Conservation (phyloP, 257 asterid genomes). For the Lantana camara region DNA sequence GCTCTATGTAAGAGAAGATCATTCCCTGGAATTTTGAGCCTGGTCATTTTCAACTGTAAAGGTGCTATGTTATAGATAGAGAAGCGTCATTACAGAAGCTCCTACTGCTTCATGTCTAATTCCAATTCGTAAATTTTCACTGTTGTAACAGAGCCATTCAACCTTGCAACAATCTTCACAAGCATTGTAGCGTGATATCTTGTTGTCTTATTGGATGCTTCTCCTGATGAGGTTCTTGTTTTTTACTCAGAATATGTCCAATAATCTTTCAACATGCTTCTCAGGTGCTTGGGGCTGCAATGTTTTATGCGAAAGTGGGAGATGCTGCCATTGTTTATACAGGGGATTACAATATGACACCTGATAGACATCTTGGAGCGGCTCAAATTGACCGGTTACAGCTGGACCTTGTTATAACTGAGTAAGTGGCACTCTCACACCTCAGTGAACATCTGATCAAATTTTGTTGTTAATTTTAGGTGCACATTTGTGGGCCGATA, state of each 20-base stretch:
- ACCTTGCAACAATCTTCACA: conserved; percentile 7
- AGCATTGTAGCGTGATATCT: neutral
- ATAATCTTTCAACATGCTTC: conserved; percentile 18
- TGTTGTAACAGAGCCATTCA: neutral
- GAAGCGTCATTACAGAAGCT: neutral
- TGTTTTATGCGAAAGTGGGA: conserved; percentile 96
- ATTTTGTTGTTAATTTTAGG: neutral
- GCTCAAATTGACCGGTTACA: conserved; percentile 87
- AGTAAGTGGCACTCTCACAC: conserved; percentile 44
- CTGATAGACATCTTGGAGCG: conserved; percentile 98
- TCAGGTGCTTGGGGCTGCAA: conserved; percentile 97
- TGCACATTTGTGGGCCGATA: neutral
- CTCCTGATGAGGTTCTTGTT: neutral
- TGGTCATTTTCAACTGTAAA: too few relatives aligned
- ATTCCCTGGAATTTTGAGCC: neutral
- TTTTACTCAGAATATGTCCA: neutral
- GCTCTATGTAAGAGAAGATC: neutral
- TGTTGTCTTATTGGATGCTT: conserved; percentile 19
- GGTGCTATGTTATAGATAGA: neutral
- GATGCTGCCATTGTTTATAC: conserved; percentile 86
- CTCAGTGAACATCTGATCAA: neutral
- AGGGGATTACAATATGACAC: conserved; percentile 93
- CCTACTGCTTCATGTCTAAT: neutral
- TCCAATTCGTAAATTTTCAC: neutral
- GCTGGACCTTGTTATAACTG: conserved; percentile 89